A percentile compares a stretch with the other conserved stretches of the same genome.
Evolutionary conservation across 768 basidiomycete species (phyloP).

Genomic region (Amanita subjunquillea): DNA sequence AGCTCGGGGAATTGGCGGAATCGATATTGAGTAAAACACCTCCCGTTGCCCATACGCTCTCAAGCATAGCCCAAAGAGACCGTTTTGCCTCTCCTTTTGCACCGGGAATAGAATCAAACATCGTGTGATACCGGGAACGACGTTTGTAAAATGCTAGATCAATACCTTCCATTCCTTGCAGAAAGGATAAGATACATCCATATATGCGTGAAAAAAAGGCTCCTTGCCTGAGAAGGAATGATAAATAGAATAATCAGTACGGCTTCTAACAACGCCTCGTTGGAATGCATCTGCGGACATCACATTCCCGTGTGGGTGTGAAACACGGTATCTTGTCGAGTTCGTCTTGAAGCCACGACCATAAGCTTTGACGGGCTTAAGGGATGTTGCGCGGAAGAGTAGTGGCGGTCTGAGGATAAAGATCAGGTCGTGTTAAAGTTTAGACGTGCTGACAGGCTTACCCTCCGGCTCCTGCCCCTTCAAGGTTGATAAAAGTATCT

Average conservation of each 20-base stretch:
- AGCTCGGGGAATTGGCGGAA: conserved; percentile 10
- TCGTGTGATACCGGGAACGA: conserved; percentile 70
- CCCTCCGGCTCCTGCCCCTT: conserved; percentile 77
- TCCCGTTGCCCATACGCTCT: conserved; percentile 47
- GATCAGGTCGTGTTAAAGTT: background rate
- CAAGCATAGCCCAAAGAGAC: conserved; percentile 75
- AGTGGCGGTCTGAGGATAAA: conserved; percentile 47
- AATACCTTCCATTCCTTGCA: conserved; percentile 48
- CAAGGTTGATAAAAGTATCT: conserved; percentile 68
- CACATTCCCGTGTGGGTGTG: conserved; percentile 66
- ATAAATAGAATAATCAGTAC: conserved; percentile 70
- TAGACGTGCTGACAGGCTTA: conserved; percentile 18
- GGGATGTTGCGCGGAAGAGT: conserved; percentile 63
- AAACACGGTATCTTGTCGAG: conserved; percentile 22
- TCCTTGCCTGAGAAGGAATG: conserved; percentile 16
- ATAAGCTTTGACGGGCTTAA: conserved; percentile 46
- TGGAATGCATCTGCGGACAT: conserved; percentile 62
- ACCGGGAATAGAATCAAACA: conserved; percentile 55
- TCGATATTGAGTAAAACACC: conserved; percentile 40
- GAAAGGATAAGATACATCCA: background rate
- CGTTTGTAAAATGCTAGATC: conserved; percentile 75
- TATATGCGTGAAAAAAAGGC: background rate
- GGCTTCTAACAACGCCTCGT: conserved; percentile 52
- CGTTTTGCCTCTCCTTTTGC: conserved; percentile 36
- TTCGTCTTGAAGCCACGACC: conserved; percentile 9